phyloP scores from a whole-genome alignment of 2,329 filamentous ascomycete species.

The Amylocarpus encephaloides region DNA sequence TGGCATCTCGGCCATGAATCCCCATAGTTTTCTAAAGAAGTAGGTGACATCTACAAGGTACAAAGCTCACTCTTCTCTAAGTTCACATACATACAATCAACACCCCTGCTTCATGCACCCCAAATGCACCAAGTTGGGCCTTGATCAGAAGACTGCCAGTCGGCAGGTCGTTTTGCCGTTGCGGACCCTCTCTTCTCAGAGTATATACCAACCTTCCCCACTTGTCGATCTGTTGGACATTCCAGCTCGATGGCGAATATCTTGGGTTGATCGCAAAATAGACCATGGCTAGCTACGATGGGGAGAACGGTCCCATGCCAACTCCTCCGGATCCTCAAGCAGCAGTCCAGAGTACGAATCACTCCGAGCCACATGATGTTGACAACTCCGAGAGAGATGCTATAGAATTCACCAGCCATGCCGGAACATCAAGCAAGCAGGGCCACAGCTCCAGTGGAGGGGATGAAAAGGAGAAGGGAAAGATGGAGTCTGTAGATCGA shows the following conservation, averaged over 20 bases:
- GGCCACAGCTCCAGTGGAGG: conserved; percentile 12
- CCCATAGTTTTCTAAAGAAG: no score
- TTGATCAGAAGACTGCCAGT: not conserved
- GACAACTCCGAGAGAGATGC: conserved; percentile 17
- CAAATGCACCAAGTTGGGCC: not conserved
- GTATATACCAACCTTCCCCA: not conserved
- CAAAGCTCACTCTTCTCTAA: not conserved
- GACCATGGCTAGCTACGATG: not conserved
- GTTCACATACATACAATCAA: not conserved
- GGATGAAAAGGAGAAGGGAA: conserved; percentile 10
- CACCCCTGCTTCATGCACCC: not conserved
- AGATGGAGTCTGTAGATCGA: conserved; percentile 41
- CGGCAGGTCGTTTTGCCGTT: no score
- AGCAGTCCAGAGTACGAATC: conserved; percentile 12
- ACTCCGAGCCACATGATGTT: conserved; percentile 14
- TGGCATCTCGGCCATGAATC: no score
- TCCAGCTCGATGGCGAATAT: not conserved
- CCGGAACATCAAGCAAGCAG: not conserved
- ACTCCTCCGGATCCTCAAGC: conserved; percentile 8
- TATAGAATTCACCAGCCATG: not conserved
- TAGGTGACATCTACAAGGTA: no score
- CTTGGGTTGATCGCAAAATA: not conserved
- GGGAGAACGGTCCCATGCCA: not conserved
- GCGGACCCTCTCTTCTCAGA: not conserved
- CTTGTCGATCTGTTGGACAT: not conserved